Evolutionary conservation across 2,329 filamentous ascomycete genomes (phyloP), one percentile per base, ranked within the genome.

Genomic region (Colletotrichum limetticola): DNA sequence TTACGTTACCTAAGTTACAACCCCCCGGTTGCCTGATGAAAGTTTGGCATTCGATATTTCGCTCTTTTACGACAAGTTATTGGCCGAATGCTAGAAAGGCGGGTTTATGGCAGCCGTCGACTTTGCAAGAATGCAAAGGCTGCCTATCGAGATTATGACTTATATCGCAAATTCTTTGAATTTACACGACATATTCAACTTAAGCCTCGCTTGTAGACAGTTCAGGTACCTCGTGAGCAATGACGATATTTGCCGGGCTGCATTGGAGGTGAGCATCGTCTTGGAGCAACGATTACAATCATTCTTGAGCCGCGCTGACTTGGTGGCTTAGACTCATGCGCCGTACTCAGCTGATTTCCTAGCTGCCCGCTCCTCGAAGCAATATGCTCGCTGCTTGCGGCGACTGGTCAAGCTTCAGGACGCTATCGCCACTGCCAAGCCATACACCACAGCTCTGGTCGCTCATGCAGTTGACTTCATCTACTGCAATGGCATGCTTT

Each of bases 121-220:
- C 30, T 53, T 37, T 26, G 30, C 52, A 4, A 73, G 49, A 2
- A 74, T 74, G 71, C 71, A 74, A 61, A 37, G 71, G 19, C 71
- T 94, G 14, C 91, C 92, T 0, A 91, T 89, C 77, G 92, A 94
- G 80, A 84, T 94, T n/a, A 81, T 93, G 32, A 88, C 88, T 62
- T 85, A 88, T 64, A 87, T 94, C 64, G 85, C 87, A 8, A 83
- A 83, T 7, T 81, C 85, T 68, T 84, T 94, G 46, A 84, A 87
- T 22, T 81, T 91, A 30, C 85, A 90, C 59, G 90, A 93, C 75
- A 84, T 90, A 52, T 86, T 91, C 71, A 84, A 88, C 74, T 81
- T 93, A 56, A 86, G 88, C 53, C 83, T 85, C 58, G 86, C 86
- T 55, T 90, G 89, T 74, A 84, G 80, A 6, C 83, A 85, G 24